Base-by-base conservation (phyloP, 176 grass and related monocot species). In the Carex pumila region DNA sequence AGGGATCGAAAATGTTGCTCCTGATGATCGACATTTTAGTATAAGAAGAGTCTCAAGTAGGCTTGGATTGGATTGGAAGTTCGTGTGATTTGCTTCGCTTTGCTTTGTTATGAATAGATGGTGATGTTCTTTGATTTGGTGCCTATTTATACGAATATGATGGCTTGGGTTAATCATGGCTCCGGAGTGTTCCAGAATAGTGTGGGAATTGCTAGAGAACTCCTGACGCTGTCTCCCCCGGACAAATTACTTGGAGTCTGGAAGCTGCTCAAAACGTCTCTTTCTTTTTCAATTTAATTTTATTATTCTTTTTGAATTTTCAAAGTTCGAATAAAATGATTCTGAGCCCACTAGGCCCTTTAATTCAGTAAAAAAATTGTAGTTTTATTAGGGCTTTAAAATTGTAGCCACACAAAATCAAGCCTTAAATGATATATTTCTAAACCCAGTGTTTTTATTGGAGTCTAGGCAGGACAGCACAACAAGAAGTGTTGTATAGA, bases 1-100 rank as follows among this genome's bases (percentile, higher is more conserved):
- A 84, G 2, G 86, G 86, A 52, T 87, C 86, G 43, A 87, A 87
- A 13, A 87, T 31, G 54, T 83, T 87, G 79, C 86, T 76, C 68
- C 68, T 87, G 45, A 81, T 25, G 29, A 82, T 43, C 76, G 87
- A 77, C 86, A 88, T 88, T 85, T 9, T 39, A 3, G 21, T 12
- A n/a, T 21, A 3, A 25, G 11, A 30, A 19, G 14, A 54, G 65
- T 2, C 8, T 25, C 4, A 64, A 25, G 14, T 55, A 12, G 6
- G 8, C 2, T 34, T 7, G 55, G 3, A 22, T 58, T 34, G 13
- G 12, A 3, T 18, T 53, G 10, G 64, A 15, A n/a, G 73, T 19
- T 37, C 3, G 34, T 61, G 55, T 47, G 6, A 7, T 63, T 37
- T 37, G 7, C 13, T 2, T 52, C 14, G 43, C 47, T 7, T 43